Conservation (phyloP, 2,329 filamentous ascomycete species). For the Colletotrichum caudatum region DNA sequence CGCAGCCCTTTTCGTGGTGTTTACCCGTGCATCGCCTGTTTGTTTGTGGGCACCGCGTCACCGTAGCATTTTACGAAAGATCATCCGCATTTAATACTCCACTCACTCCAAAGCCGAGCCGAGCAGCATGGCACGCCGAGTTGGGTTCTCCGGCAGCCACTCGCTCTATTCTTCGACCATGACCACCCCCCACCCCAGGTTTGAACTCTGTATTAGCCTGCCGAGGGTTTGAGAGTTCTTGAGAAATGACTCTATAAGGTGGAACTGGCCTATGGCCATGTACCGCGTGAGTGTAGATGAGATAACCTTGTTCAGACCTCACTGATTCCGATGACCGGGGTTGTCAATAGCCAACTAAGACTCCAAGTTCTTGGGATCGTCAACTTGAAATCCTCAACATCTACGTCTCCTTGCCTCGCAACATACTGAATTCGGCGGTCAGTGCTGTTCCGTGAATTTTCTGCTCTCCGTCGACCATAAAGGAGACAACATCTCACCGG, state of each 20-base stretch:
- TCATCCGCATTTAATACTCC: constrained; percentile 2
- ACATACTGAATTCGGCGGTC: background rate
- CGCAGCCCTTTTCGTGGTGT: background rate
- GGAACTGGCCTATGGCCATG: no score
- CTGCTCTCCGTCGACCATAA: background rate
- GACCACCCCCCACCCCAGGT: no score
- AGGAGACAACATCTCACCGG: background rate
- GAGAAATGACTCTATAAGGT: background rate
- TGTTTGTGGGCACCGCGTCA: background rate
- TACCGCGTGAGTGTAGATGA: background rate
- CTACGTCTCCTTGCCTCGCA: background rate
- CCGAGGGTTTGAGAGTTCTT: background rate
- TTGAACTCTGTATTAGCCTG: background rate
- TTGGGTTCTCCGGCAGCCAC: background rate
- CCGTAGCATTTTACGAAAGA: background rate
- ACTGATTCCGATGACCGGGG: background rate
- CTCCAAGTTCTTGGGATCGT: no score
- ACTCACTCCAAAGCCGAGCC: constrained; percentile 1
- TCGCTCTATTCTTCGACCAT: background rate
- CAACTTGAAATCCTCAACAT: background rate
- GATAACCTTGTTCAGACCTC: constrained; percentile 9
- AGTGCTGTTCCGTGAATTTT: background rate
- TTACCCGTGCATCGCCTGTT: background rate
- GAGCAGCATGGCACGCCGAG: background rate
- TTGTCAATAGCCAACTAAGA: background rate